Evolutionary conservation across 2,329 filamentous ascomycete species (phyloP).

Genomic region (Alternaria consortialis): DNA sequence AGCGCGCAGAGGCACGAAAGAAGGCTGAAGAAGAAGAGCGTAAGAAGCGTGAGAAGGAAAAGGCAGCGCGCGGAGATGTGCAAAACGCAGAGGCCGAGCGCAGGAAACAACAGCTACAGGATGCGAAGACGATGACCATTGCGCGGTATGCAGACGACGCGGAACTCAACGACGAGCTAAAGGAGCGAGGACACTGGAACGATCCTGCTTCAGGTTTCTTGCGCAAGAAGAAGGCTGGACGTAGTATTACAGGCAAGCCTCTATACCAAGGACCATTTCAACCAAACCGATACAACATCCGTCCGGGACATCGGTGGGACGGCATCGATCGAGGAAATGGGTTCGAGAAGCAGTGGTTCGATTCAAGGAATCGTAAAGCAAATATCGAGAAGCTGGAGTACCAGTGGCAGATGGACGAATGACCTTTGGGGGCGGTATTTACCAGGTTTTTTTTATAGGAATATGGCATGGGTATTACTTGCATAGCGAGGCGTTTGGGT

Average conservation of each 20-base stretch:
- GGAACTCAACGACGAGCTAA: slow-evolving; percentile 84
- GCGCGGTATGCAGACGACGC: slow-evolving; percentile 84
- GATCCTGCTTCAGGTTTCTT: slow-evolving; percentile 90
- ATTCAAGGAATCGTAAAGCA: slow-evolving; percentile 79
- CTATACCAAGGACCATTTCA: slow-evolving; percentile 81
- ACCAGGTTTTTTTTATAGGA: background rate
- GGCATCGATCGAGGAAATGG: slow-evolving; percentile 94
- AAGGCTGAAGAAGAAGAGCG: slow-evolving; percentile 75
- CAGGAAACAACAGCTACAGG: slow-evolving; percentile 73
- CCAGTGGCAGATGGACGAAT: slow-evolving; percentile 96
- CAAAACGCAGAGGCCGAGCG: slow-evolving; percentile 74
- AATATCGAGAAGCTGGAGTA: slow-evolving; percentile 85
- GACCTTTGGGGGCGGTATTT: background rate
- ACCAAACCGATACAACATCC: slow-evolving; percentile 93
- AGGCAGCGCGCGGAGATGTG: slow-evolving; percentile 83
- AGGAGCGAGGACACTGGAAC: slow-evolving; percentile 82
- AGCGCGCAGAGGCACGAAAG: slow-evolving; percentile 83
- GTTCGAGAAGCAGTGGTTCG: slow-evolving; percentile 93
- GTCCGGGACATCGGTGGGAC: slow-evolving; percentile 94
- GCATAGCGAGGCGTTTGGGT: slow-evolving; percentile 21
- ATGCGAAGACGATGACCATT: slow-evolving; percentile 83
- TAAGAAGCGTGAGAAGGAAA: slow-evolving; percentile 71
- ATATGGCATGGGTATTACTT: slow-evolving; percentile 1
- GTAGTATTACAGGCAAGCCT: slow-evolving; percentile 65
- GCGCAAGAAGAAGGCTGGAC: slow-evolving; percentile 59